A percentile compares a stretch with the other conserved stretches of the same genome.
Evolutionary conservation across 257 asterid species (phyloP).

Genomic region (Solanum etuberosum): DNA sequence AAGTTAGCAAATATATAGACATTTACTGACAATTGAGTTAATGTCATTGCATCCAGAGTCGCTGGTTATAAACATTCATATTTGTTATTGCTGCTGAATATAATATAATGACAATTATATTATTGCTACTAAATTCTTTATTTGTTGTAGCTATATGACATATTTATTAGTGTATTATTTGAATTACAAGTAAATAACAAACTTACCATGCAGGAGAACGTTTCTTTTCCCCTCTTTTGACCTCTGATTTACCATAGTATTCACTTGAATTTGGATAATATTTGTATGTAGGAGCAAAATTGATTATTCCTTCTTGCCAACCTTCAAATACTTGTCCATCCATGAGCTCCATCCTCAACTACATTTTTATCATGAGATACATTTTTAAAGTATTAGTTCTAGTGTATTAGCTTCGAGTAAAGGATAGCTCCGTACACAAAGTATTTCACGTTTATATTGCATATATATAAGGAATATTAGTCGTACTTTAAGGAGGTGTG

Average conservation of each 20-base stretch:
- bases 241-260: conserved; percentile 28
- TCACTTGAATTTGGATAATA: conserved; percentile 35
- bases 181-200: background rate
- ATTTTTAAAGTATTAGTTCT: background rate
- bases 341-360: conserved; percentile 41
- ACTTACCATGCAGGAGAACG: conserved; percentile 59
- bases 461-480: background rate
- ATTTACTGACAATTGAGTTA: too few species aligned
- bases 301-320: conserved; percentile 48
- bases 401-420: background rate
- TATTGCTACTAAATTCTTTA: too few species aligned
- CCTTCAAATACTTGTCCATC: conserved; percentile 55
- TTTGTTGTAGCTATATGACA: background rate
- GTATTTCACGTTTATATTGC: background rate
- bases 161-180: background rate
- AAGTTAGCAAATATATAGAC: background rate
- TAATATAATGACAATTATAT: too few species aligned
- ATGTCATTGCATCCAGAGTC: background rate
- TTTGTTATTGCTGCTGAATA: too few species aligned
- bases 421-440: background rate
- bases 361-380: background rate
- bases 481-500: background rate
- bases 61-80: too few species aligned
- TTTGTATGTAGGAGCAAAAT: conserved; percentile 62
- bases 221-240: conserved; percentile 34